phyloP scores from a whole-genome alignment of 306 rosid genomes.

The peach (Prunus persica) region Prunus_persica_NCBIv2 NC_034009.1:30655001-30655500 shows the following conservation, averaged over 20 bases:
- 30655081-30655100: slow-evolving; percentile 37
- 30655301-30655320: slow-evolving; percentile 58
- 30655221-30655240: neutral
- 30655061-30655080: slow-evolving; percentile 68
- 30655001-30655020: slow-evolving; percentile 88
- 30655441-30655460: slow-evolving; percentile 28
- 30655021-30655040: slow-evolving; percentile 90
- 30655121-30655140: neutral
- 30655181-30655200: neutral
- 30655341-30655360: slow-evolving; percentile 89
- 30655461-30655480: slow-evolving; percentile 18
- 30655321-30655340: slow-evolving; percentile 80
- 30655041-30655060: slow-evolving; percentile 84
- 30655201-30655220: neutral
- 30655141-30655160: neutral
- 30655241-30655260: neutral
- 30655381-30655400: slow-evolving; percentile 85
- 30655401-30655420: slow-evolving; percentile 90
- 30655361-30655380: slow-evolving; percentile 84
- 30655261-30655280: neutral
- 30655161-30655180: neutral
- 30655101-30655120: neutral
- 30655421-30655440: slow-evolving; percentile 88
- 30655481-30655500: neutral
- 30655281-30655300: slow-evolving; percentile 7